phyloP scores from a whole-genome alignment of 352 stramenopile genomes.

The Phytophthora palmivora region DNA sequence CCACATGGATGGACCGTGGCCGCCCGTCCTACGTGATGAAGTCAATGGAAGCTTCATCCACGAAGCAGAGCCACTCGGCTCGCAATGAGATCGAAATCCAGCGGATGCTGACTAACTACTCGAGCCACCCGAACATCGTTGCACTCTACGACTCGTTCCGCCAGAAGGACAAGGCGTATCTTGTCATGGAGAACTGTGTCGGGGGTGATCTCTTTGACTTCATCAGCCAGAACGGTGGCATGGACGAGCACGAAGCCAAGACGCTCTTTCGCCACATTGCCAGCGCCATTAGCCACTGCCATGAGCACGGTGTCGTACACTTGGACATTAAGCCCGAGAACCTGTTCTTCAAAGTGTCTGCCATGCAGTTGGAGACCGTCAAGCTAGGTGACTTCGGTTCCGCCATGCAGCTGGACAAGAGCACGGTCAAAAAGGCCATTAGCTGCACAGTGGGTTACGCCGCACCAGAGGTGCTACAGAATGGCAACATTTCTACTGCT shows the following conservation, averaged over 20 bases:
- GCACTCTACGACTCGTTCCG: slow-evolving; percentile 67
- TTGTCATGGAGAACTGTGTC: slow-evolving; percentile 69
- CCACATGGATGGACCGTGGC: slow-evolving; percentile 62
- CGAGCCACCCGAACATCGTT: slow-evolving; percentile 72
- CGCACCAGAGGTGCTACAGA: slow-evolving; percentile 69
- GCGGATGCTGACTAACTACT: slow-evolving; percentile 75
- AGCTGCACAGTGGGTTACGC: slow-evolving; percentile 83
- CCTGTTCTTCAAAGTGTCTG: slow-evolving; percentile 69
- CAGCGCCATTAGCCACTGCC: slow-evolving; percentile 57
- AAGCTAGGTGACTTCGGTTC: slow-evolving; percentile 82
- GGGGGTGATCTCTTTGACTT: slow-evolving; percentile 73
- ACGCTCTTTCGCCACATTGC: slow-evolving; percentile 61
- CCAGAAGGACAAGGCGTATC: slow-evolving; percentile 69
- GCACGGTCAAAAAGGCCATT: slow-evolving; percentile 44
- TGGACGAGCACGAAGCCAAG: slow-evolving; percentile 59
- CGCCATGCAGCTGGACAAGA: slow-evolving; percentile 51
- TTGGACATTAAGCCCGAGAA: slow-evolving; percentile 88
- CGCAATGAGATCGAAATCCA: slow-evolving; percentile 74
- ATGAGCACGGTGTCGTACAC: slow-evolving; percentile 70
- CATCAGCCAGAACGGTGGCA: slow-evolving; percentile 56
- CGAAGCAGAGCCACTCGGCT: slow-evolving; percentile 53
- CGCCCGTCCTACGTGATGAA: slow-evolving; percentile 75
- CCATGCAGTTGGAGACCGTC: slow-evolving; percentile 53
- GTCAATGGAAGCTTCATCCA: slow-evolving; percentile 55
- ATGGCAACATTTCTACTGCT: slow-evolving; percentile 58